These are phyloP conservation scores for Gracilaria caudata DNA, from an alignment of 23 red algal genomes.

Conservation along the genomic window DNA sequence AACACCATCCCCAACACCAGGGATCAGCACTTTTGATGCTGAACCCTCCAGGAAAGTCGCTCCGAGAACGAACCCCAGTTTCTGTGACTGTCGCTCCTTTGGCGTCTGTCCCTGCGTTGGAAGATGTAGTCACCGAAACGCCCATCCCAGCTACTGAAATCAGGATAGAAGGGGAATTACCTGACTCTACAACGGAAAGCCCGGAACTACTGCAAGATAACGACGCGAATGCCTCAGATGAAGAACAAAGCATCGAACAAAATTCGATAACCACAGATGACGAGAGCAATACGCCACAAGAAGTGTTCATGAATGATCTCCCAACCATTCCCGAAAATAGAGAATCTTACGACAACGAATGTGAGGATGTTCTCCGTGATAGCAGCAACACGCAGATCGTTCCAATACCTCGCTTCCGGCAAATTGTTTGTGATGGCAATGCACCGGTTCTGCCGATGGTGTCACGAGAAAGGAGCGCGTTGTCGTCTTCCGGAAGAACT, in stretches of 20 bases:
- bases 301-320: constrained; percentile 2
- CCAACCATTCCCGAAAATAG: neutral
- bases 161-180: neutral
- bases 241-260: neutral
- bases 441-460: constrained; percentile 8
- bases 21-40: constrained; percentile 4
- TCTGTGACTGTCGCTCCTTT: constrained; percentile 6
- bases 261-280: neutral
- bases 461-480: constrained; percentile 5
- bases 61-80: neutral
- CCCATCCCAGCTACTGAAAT: constrained; percentile 29
- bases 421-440: neutral
- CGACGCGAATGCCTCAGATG: neutral
- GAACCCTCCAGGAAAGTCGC: neutral
- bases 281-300: neutral
- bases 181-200: neutral
- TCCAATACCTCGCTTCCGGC: neutral
- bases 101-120: constrained; percentile 16
- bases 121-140: constrained; percentile 3
- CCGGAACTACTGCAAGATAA: neutral
- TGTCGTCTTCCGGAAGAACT: constrained; percentile 12
- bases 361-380: neutral
- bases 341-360: neutral
- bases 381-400: neutral
- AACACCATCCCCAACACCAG: neutral